Evolutionary conservation across 768 basidiomycete species (phyloP).

Genomic region (Serendipita sp.): DNA sequence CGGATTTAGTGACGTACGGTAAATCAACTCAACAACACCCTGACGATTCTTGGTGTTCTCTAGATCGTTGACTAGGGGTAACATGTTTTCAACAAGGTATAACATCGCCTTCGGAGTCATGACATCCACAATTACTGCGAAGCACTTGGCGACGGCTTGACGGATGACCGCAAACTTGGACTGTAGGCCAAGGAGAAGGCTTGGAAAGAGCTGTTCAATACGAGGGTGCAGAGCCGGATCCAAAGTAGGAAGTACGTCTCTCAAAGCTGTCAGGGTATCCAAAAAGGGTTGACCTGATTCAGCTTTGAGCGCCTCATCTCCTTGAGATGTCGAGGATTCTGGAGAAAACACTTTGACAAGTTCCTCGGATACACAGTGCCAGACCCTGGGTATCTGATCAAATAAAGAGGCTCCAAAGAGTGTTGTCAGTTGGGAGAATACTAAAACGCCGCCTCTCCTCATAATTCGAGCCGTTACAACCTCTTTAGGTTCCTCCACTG

Average conservation of each 20-base stretch:
- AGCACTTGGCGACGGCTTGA: slow-evolving; percentile 70
- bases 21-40: slow-evolving; percentile 79
- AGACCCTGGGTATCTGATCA: slow-evolving; percentile 78
- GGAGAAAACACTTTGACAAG: slow-evolving; percentile 48
- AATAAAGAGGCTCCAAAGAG: slow-evolving; percentile 62
- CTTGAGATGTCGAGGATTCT: slow-evolving; percentile 30
- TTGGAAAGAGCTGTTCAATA: slow-evolving; percentile 58
- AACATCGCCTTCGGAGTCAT: slow-evolving; percentile 79
- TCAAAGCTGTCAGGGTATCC: slow-evolving; percentile 81
- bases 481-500: slow-evolving; percentile 35
- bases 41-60: slow-evolving; percentile 60
- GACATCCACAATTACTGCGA: slow-evolving; percentile 75
- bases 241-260: slow-evolving; percentile 63
- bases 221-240: slow-evolving; percentile 53
- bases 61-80: slow-evolving; percentile 74
- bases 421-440: slow-evolving; percentile 61
- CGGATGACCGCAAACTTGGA: slow-evolving; percentile 83
- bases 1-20: slow-evolving; percentile 44
- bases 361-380: slow-evolving; percentile 81
- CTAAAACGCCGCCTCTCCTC: slow-evolving; percentile 70
- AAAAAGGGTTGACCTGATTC: slow-evolving; percentile 78
- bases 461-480: slow-evolving; percentile 50
- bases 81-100: slow-evolving; percentile 68
- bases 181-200: slow-evolving; percentile 59
- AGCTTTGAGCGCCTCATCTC: slow-evolving; percentile 4